These are phyloP conservation scores for Tetraselmis chui DNA, from an alignment of 139 green algal genomes.

Conservation along the genomic window DNA sequence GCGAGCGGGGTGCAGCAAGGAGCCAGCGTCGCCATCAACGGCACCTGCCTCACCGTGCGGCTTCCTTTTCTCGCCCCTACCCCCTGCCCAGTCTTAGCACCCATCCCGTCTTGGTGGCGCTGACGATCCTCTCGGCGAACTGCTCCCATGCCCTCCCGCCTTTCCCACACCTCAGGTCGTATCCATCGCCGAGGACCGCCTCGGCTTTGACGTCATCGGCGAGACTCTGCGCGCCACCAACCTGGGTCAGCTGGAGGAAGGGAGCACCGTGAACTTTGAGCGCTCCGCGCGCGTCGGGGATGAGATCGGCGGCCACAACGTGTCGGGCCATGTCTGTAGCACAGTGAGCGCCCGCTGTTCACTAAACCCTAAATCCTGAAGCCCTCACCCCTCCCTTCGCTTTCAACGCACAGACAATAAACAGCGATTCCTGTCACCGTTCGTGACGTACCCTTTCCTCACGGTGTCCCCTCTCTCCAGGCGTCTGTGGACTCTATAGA, in stretches of 20 bases:
- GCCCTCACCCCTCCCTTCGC: no score
- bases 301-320: constrained; percentile 91
- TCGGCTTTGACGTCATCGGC: constrained; percentile 85
- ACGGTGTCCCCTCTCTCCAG: constrained; percentile 1
- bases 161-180: background rate
- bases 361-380: no score
- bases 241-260: constrained; percentile 56
- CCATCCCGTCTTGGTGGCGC: no score
- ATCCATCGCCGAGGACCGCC: constrained; percentile 22
- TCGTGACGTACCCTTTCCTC: no score
- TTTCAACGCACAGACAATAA: no score
- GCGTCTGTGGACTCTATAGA: constrained; percentile 23
- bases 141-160: background rate
- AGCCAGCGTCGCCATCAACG: constrained; percentile 86
- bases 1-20: constrained; percentile 57
- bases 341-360: constrained; percentile 26
- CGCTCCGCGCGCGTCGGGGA: constrained; percentile 74
- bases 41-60: constrained; percentile 84
- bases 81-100: no score
- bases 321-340: constrained; percentile 84
- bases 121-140: no score
- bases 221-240: constrained; percentile 90
- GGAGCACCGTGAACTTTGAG: constrained; percentile 79
- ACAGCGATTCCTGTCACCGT: no score
- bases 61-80: no score